Base-by-base conservation (phyloP, 1,284 basidiomycete genomes). In the Pisolithus thermaeus region DNA sequence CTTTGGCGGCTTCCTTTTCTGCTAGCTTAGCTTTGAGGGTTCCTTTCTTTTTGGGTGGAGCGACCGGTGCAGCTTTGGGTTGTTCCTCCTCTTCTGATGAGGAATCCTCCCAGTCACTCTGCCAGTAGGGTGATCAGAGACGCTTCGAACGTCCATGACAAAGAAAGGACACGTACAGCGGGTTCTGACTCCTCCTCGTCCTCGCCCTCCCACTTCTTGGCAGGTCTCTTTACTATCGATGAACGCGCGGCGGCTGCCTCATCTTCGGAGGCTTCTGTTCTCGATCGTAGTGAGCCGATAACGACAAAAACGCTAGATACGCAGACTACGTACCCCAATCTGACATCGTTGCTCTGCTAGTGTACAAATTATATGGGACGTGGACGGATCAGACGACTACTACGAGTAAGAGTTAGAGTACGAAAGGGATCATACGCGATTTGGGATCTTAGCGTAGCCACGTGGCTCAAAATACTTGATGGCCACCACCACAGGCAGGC, bases 31-130 rank as follows among this genome's bases (percentile, higher is more conserved):
- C 80, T 70, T 95, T 96, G 58, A 95, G 70, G 0, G 87, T 90
- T 52, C 90, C 90, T 73, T 93, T 95, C 75, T 95, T 95, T 76
- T 90, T 92, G 3, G 83, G 78, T 1, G 88, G 83, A 20, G 84
- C 82, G 42, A 73, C 75, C 0, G 80, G 64, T 0, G 74, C 60
- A 4, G 73, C 49, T 45, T 71, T 55, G 18, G 76, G 71, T 51
- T 82, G 78, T 55, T 78, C 73, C 57, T 84, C 79, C 43, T 90
- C 87, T 35, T 89, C 87, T n/a, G 87, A 86, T 5, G 89, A 90
- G 4, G 87, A 89, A 41, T 79, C 89, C 59, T 97, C 94, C 94
- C 93, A 97, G 69, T 95, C 92, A 66, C 91, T 92, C 89, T 95
- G 60, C 30, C 42, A 43, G 49, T 47, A 47, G 51, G 51, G 42